phyloP scores from a whole-genome alignment of 2,329 filamentous ascomycete genomes.

The Ophiostoma quercus region DNA sequence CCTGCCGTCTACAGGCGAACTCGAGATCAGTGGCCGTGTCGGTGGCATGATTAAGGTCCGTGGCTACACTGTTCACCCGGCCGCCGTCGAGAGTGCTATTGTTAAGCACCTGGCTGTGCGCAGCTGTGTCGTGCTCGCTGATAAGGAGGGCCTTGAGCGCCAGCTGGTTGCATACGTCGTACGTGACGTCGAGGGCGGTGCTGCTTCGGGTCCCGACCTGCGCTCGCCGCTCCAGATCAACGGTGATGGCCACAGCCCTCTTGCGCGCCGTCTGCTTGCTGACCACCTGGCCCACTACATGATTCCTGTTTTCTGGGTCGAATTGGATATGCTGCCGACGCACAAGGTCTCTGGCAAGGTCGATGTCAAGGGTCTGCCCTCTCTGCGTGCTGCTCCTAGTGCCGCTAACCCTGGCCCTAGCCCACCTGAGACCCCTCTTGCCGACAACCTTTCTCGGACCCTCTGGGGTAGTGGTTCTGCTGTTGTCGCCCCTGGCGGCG shows the following conservation, averaged over 20 bases:
- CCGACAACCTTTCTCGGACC: constrained; percentile 34
- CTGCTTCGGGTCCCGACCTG: constrained; percentile 10
- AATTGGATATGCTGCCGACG: constrained; percentile 64
- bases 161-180: constrained; percentile 75
- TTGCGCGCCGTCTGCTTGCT: constrained; percentile 59
- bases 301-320: constrained; percentile 74
- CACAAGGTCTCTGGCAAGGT: constrained; percentile 75
- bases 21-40: constrained; percentile 71
- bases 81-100: constrained; percentile 70
- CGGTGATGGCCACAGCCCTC: constrained; percentile 64
- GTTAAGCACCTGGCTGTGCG: constrained; percentile 63
- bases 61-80: constrained; percentile 72
- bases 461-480: constrained; percentile 17
- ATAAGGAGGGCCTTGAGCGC: constrained; percentile 68
- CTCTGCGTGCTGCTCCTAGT: constrained; percentile 49
- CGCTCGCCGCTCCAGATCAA: constrained; percentile 57
- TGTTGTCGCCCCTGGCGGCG: background rate
- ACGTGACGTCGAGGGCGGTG: constrained; percentile 52
- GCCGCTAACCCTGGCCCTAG: constrained; percentile 11
- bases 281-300: constrained; percentile 73
- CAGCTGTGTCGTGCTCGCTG: constrained; percentile 65
- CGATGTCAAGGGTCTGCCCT: constrained; percentile 65
- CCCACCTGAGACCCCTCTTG: constrained; percentile 41
- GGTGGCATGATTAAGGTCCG: constrained; percentile 77
- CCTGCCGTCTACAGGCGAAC: constrained; percentile 59